These are phyloP conservation scores for Solanum piurae DNA, from an alignment of 257 asterid species.

Conservation along the genomic window DNA sequence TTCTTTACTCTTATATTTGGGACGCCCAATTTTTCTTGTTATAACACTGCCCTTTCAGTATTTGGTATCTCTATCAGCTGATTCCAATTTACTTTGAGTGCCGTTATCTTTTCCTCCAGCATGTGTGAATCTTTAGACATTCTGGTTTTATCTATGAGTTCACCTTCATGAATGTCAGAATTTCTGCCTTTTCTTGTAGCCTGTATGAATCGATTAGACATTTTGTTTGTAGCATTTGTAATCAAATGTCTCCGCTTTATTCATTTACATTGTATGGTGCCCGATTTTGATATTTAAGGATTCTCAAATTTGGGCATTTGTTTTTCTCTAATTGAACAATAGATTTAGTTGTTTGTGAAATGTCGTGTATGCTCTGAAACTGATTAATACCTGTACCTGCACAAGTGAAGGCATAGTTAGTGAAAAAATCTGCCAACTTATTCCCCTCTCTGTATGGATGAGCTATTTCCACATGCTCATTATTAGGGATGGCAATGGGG, in stretches of 20 bases:
- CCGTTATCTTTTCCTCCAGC: too few species aligned
- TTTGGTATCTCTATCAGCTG: too few species aligned
- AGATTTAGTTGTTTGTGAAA: neutral
- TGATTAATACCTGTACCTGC: neutral
- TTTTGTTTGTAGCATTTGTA: neutral
- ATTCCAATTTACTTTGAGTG: too few species aligned
- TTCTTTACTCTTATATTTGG: too few species aligned
- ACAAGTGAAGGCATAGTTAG: neutral
- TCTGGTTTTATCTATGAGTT: neutral
- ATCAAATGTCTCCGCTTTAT: too few species aligned
- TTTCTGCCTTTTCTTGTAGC: neutral
- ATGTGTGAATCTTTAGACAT: neutral
- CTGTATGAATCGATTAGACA: neutral
- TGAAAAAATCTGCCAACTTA: neutral
- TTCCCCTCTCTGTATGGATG: neutral
- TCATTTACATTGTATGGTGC: neutral
- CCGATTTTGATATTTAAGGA: neutral
- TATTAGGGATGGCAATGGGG: too few species aligned
- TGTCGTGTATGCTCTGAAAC: neutral
- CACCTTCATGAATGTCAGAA: neutral
- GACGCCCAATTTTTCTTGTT: too few species aligned
- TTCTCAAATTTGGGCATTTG: neutral
- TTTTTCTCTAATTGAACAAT: too few species aligned
- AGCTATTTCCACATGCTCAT: neutral
- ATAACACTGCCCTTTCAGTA: too few species aligned